phyloP scores from a whole-genome alignment of 2,329 filamentous ascomycete genomes.

The Pestalotiopsis sp. region DNA sequence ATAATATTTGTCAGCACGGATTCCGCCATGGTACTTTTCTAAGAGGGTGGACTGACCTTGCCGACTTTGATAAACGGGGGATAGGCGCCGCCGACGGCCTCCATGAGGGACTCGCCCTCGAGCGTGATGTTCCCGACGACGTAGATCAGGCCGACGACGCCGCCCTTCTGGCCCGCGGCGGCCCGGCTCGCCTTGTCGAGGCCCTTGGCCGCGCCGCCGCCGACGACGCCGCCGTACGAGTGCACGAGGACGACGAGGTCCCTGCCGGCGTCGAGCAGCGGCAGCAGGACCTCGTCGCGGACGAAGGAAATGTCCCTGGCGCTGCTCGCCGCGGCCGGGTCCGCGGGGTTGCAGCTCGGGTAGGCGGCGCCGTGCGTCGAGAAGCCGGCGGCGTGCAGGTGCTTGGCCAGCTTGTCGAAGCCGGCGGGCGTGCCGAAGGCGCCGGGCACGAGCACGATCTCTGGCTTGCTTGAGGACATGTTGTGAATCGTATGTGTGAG shows the following conservation, averaged over 20 bases:
- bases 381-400: slow-evolving; percentile 19
- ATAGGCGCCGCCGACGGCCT: slow-evolving; percentile 19
- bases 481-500: not conserved
- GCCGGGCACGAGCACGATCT: slow-evolving; percentile 23
- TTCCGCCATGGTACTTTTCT: not conserved
- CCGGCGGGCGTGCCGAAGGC: slow-evolving; percentile 23
- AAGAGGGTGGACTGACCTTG: slow-evolving; percentile 1
- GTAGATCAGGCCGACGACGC: slow-evolving; percentile 23
- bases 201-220: slow-evolving; percentile 24
- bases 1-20: not conserved
- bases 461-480: slow-evolving; percentile 18
- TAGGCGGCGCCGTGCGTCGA: slow-evolving; percentile 23
- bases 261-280: slow-evolving; percentile 20
- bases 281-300: slow-evolving; percentile 18
- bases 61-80: slow-evolving; percentile 24
- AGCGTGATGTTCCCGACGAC: slow-evolving; percentile 22
- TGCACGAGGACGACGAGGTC: slow-evolving; percentile 27
- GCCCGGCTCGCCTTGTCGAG: slow-evolving; percentile 23
- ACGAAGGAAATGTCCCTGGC: slow-evolving; percentile 17
- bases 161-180: slow-evolving; percentile 12
- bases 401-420: slow-evolving; percentile 19
- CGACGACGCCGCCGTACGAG: slow-evolving; percentile 27
- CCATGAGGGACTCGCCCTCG: slow-evolving; percentile 18
- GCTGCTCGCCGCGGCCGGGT: slow-evolving; percentile 19
- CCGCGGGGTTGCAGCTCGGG: slow-evolving; percentile 21